Evolutionary conservation across 1,139 yeast species (phyloP).

Genomic region (Pichia sp.): DNA sequence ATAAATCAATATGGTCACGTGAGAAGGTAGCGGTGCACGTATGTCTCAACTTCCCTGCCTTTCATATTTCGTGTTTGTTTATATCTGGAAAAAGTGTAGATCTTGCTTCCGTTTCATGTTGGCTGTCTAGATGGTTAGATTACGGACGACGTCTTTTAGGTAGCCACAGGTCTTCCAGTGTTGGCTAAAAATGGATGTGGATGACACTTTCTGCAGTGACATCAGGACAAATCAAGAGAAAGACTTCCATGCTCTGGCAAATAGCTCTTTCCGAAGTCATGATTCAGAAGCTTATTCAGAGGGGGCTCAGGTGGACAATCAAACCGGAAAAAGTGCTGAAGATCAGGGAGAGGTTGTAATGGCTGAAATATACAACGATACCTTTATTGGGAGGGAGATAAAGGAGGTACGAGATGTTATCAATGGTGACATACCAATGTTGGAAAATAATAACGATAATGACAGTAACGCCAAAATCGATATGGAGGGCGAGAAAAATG

Average conservation of each 20-base stretch:
- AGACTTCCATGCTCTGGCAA: slow-evolving; percentile 4
- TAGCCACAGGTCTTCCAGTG: not conserved
- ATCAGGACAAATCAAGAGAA: not conserved
- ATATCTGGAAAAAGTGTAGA: not conserved
- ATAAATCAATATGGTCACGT: not conserved
- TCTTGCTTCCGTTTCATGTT: not conserved
- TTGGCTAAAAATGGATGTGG: not conserved
- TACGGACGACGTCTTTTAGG: not conserved
- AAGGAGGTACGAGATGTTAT: not conserved
- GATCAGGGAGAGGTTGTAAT: not conserved
- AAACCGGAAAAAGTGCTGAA: not conserved
- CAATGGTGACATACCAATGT: not conserved
- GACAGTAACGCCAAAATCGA: not conserved
- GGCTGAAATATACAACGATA: not conserved
- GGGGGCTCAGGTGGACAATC: slow-evolving; percentile 11
- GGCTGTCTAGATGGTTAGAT: not conserved
- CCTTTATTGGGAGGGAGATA: too few species aligned
- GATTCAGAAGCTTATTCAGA: not conserved
- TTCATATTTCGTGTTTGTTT: not conserved
- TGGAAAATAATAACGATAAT: not conserved
- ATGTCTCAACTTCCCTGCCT: not conserved
- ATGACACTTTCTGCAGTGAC: not conserved
- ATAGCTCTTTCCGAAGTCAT: slow-evolving; percentile 10
- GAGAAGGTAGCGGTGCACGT: not conserved
- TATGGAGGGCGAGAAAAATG: too few species aligned